Base-by-base conservation (phyloP, 345 rosid species). In the Pelargonium nanum region DNA sequence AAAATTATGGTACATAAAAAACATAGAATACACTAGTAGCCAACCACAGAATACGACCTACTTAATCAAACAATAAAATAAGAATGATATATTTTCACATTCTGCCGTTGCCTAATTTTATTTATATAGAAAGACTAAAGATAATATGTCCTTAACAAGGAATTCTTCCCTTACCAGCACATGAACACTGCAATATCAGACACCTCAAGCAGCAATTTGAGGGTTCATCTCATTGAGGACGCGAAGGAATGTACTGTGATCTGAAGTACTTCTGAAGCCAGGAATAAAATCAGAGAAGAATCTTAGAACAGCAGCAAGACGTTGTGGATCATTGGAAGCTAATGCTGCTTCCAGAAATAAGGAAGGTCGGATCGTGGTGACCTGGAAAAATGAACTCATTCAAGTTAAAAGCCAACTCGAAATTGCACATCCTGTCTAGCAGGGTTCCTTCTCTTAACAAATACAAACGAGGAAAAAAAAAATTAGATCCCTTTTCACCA, bases 301-400 rank as follows among this genome's bases (percentile, higher is more conserved):
- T 71, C 99, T 83, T 64, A 94, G 74, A 44, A 90, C 93, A 1
- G 97, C 93, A 52, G 99, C 96, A 63, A 94, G 79, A 60, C 74
- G 86, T 63, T 88, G 93, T 2, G 91, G 61, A 66, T 94, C 84
- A 32, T 79, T 81, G 22, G 95, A 73, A 26, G 96, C 81, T 53
- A 76, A 77, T 19, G 97, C 93, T 26, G 93, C 91, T 76, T 88
- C 96, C 24, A 90, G 85, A 68, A 87, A 86, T 79, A 84, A 63
- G 0, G 91, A 79, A 0, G 97, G 89, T 24, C 80, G 80, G 68
- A 87, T 74, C 0, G 80, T 81, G 16, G 68, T 78, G 68, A 93
- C 97, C 97, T 93, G 84, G 48, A 72, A 65, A 63, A 51, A 56
- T 24, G 22, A 54, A 19, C 9, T 15, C 22, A 20, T 20, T 26